Conservation (phyloP, 306 rosid species). For the Senna siamea region DNA sequence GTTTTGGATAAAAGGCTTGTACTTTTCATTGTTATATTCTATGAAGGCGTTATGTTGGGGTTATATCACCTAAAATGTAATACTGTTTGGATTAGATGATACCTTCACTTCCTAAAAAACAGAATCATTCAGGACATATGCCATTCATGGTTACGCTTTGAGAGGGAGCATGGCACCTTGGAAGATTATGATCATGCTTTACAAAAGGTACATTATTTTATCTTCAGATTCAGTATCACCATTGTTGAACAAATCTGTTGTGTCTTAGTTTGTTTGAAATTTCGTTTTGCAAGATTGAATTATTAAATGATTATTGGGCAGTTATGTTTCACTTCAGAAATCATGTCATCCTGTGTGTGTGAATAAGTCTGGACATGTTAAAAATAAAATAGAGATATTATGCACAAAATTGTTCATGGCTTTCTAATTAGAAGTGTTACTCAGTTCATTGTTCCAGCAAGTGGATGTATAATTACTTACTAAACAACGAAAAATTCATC, state of each 20-base stretch:
- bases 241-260: background rate
- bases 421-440: background rate
- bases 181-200: conserved; percentile 81
- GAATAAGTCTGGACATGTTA: too few relatives aligned
- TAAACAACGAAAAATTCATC: background rate
- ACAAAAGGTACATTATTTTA: conserved; percentile 62
- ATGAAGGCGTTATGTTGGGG: conserved; percentile 9
- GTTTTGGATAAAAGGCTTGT: conserved; percentile 1
- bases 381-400: too few relatives aligned
- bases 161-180: conserved; percentile 83
- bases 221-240: conserved; percentile 20
- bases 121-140: conserved; percentile 97
- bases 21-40: background rate
- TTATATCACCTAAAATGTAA: conserved; percentile 36
- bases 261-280: background rate
- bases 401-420: background rate
- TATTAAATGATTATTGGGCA: background rate
- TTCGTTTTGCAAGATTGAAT: too few relatives aligned
- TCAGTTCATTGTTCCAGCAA: background rate
- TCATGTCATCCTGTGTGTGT: background rate
- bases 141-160: conserved; percentile 86
- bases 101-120: conserved; percentile 70
- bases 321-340: background rate
- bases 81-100: conserved; percentile 73
- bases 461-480: background rate